These are phyloP conservation scores for Malania oleifera DNA, from an alignment of 164 flowering plant genomes.

Conservation along the genomic window DNA sequence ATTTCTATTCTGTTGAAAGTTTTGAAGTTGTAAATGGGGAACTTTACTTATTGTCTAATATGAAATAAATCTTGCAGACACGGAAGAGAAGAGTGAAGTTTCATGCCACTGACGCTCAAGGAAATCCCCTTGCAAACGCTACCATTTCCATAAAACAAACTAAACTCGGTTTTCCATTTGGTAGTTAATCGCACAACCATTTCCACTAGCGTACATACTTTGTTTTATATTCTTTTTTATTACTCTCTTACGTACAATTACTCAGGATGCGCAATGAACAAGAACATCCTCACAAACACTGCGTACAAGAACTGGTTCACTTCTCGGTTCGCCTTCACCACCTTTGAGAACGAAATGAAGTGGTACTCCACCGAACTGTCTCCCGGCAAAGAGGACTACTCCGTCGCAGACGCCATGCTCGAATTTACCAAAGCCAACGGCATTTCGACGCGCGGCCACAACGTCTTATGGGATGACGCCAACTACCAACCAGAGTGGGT, in stretches of 20 bases:
- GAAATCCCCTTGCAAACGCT: background rate
- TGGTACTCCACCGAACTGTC: background rate
- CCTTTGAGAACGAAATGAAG: slow-evolving; percentile 9
- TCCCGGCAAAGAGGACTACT: background rate
- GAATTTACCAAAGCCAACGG: background rate
- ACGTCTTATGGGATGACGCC: slow-evolving; percentile 5
- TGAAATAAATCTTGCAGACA: background rate
- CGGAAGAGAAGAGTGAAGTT: background rate
- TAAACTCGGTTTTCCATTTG: background rate
- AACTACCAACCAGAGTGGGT: background rate
- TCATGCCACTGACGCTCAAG: background rate
- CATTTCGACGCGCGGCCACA: slow-evolving; percentile 2
- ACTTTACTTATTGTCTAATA: too few relatives aligned
- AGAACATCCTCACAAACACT: slow-evolving; percentile 1
- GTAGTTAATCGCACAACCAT: too few relatives aligned
- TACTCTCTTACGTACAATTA: too few relatives aligned
- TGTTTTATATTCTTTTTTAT: too few relatives aligned
- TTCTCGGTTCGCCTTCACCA: slow-evolving; percentile 1
- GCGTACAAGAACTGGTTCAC: background rate
- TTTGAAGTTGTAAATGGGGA: too few relatives aligned
- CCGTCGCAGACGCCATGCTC: slow-evolving; percentile 6
- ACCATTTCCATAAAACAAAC: background rate
- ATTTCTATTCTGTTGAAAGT: too few relatives aligned
- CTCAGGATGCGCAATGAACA: slow-evolving; percentile 4
- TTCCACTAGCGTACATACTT: too few relatives aligned